A percentile compares a stretch with the other conserved stretches of the same genome.
Evolutionary conservation across 2,329 filamentous ascomycete species (phyloP).

Genomic region (Eurotiales sp.): DNA sequence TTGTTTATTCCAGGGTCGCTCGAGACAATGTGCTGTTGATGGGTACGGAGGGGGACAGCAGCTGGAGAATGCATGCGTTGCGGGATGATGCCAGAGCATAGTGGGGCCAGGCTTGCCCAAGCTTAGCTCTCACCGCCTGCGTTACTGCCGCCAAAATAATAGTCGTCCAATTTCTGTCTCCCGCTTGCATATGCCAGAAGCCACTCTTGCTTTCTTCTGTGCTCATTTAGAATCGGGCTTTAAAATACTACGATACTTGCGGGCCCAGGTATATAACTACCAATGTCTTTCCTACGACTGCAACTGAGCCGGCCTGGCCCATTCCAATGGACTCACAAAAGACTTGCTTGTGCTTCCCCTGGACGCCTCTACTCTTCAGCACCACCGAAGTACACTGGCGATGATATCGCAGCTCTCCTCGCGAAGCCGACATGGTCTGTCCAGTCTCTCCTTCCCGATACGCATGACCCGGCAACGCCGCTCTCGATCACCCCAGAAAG

Average conservation of each 20-base stretch:
- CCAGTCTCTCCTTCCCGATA: slow-evolving; percentile 62
- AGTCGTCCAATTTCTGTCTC: too few relatives aligned
- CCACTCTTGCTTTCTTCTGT: too few relatives aligned
- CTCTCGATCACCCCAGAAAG: slow-evolving; percentile 59
- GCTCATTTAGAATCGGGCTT: too few relatives aligned
- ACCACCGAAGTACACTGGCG: slow-evolving; percentile 12
- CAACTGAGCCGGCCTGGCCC: slow-evolving; percentile 1
- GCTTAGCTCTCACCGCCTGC: not conserved
- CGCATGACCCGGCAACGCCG: slow-evolving; percentile 25
- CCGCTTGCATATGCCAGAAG: too few relatives aligned
- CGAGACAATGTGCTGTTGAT: too few relatives aligned
- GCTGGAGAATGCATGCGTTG: not conserved
- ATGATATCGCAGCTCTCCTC: slow-evolving; percentile 50
- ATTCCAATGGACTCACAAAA: not conserved
- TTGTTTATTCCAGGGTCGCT: too few relatives aligned
- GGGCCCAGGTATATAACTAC: too few relatives aligned
- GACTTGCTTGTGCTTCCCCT: not conserved
- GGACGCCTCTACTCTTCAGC: slow-evolving; percentile 11
- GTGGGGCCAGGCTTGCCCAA: not conserved
- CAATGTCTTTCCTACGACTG: slow-evolving; percentile 2
- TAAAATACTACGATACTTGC: too few relatives aligned
- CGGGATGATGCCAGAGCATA: too few relatives aligned
- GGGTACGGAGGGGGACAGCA: too few relatives aligned
- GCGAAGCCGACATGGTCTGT: slow-evolving; percentile 80
- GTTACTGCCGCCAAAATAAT: not conserved